These are phyloP conservation scores for Vigna unguiculata DNA, from an alignment of 306 rosid genomes.

Conservation along the genomic window DNA sequence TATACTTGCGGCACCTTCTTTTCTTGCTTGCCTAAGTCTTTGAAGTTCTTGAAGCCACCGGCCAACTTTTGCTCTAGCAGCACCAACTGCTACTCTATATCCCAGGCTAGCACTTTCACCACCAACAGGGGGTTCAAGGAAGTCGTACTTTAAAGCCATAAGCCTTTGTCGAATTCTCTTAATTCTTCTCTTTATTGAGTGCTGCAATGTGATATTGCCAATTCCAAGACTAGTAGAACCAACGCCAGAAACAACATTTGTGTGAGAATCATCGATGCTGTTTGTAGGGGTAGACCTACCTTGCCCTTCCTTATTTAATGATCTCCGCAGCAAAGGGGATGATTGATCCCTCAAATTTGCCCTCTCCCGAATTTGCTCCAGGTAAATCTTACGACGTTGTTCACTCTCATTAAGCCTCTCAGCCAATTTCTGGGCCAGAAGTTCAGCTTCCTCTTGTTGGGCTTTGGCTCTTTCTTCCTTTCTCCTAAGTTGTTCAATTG, in stretches of 20 bases:
- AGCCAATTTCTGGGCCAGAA: slow-evolving; percentile 95
- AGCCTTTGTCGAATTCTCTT: slow-evolving; percentile 95
- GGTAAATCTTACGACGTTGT: slow-evolving; percentile 91
- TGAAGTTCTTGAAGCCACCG: slow-evolving; percentile 99
- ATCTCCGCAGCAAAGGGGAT: slow-evolving; percentile 85
- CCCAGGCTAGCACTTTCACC: slow-evolving; percentile 92
- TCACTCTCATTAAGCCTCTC: slow-evolving; percentile 98
- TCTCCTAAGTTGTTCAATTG: slow-evolving; percentile 93
- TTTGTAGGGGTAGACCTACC: slow-evolving; percentile 67
- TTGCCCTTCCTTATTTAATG: slow-evolving; percentile 75
- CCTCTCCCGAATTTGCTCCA: slow-evolving; percentile 97
- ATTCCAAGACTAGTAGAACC: slow-evolving; percentile 67
- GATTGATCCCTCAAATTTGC: slow-evolving; percentile 99
- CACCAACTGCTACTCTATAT: slow-evolving; percentile 84
- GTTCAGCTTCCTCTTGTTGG: slow-evolving; percentile 99
- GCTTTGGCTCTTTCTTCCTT: slow-evolving; percentile 99
- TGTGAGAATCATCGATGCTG: slow-evolving; percentile 71
- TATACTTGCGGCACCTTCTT: slow-evolving; percentile 96
- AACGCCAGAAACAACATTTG: slow-evolving; percentile 56
- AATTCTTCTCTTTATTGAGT: slow-evolving; percentile 86
- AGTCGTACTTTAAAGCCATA: slow-evolving; percentile 94
- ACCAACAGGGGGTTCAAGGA: slow-evolving; percentile 76
- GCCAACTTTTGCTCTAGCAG: slow-evolving; percentile 92
- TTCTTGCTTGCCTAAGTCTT: slow-evolving; percentile 96
- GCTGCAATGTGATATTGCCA: slow-evolving; percentile 69